Base-by-base conservation (phyloP, 108 stramenopile genomes). In the Cyclotella sp. region DNA sequence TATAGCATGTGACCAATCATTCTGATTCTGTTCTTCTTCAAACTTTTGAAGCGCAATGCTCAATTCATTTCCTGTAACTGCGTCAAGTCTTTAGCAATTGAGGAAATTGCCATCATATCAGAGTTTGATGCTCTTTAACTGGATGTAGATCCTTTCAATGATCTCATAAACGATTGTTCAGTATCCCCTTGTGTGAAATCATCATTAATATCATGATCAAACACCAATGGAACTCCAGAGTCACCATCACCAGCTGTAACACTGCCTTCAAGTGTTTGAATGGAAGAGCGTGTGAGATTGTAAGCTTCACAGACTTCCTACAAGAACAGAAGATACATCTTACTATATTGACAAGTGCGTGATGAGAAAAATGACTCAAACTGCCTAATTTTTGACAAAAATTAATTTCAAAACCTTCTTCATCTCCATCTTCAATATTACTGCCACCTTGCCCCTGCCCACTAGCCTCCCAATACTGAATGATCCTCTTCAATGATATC, bases 391-490 rank as follows among this genome's bases (percentile, higher is more conserved):
- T 28, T 8, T 29, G 28, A 11, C 12, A 28, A 11, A 18, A 3
- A 5, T 44, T 26, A 22, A 27, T 26, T 19, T 18, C 8, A 15
- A 42, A 42, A 11, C 16, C 63, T 16, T 43, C 63, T 15, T n/a
- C n/a, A n/a, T 63, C 63, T 19, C 42, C 63, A 49, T 49, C 44
- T 3, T 46, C 65, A 24, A 29, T 28, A 14, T 67, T 27, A 9
- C 9, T 9, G 8, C 59, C 59, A 60, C 65, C 65, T 27, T 67
- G 46, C 16, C 44, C 65, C 27, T n/a, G n/a, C n/a, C n/a, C n/a
- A n/a, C n/a, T n/a, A n/a, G n/a, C n/a, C n/a, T n/a, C n/a, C n/a
- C n/a, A 67, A 10, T 15, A 15, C 27, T 45, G 46, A 24, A 67
- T 67, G 45, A 67, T 67, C 27, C 65, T 45, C 44, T 46, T 46